Evolutionary conservation across 768 basidiomycete species (phyloP), one percentile per base, ranked within the genome.

Genomic region (Strobilomyces echinocephalus): DNA sequence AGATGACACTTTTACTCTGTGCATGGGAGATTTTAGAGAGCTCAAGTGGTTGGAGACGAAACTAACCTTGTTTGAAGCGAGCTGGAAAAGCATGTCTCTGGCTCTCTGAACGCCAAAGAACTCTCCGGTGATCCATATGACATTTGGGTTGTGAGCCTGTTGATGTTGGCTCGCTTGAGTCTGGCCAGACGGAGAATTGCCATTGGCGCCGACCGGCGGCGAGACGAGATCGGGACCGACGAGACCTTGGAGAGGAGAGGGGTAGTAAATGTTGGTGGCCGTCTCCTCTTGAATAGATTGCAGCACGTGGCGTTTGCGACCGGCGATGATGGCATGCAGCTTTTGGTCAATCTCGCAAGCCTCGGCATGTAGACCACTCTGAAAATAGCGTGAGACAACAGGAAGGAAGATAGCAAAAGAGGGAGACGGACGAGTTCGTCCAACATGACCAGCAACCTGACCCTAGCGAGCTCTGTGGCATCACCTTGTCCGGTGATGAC

Each of bases 211-310:
- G 63, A 76, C 75, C 18, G 75, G 69, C 48, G 73, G 71, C 1
- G 65, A 49, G 43, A 69, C 67, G 46, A 81, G 68, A 54, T 89
- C 84, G 11, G 84, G 80, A 21, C 91, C 88, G 39, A 91, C 76
- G 21, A 95, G 81, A 38, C 89, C 92, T 63, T 92, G 91, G 39
- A 97, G 73, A 35, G 92, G 88, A 1, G 91, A 91, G 26, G 95
- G 95, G 58, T 89, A 82, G 70, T 97, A 98, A 56, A 98, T 91
- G 64, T 97, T 98, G 49, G 95, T 97, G 0, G 87, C 95, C 0
- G 95, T 97, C 70, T 97, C 94, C 71, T 97, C 93, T 67, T 95
- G 92, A 46, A 99, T 95, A 8, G 87, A 78, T 69, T 98, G 95
- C 34, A 99, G 75, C 31, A 87, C 79, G 54, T 78, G 77, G 44